Conservation (phyloP, 1,284 basidiomycete genomes). For the Naganishia albida region DNA sequence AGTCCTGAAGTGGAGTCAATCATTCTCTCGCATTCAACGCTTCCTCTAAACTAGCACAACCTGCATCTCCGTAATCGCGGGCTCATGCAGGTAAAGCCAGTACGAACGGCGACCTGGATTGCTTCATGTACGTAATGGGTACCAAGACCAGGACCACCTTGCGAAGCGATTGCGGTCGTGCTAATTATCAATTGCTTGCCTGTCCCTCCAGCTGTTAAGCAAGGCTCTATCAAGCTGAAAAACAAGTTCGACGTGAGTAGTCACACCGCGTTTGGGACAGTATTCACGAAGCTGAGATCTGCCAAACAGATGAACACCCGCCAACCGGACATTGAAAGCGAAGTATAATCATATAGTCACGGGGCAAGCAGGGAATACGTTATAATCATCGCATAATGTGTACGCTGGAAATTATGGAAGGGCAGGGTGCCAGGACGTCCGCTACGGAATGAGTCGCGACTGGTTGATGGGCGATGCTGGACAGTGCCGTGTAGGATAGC, state of each 20-base stretch:
- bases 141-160: background rate
- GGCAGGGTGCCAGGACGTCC: background rate
- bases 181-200: background rate
- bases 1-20: background rate
- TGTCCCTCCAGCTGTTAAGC: conserved; percentile 3
- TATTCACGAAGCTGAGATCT: background rate
- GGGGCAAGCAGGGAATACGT: background rate
- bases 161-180: background rate
- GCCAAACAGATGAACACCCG: conserved; percentile 12
- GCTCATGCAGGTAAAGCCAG: conserved; percentile 26
- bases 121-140: conserved; percentile 23
- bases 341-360: conserved; percentile 6
- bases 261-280: background rate
- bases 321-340: conserved; percentile 28
- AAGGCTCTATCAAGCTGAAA: conserved; percentile 21
- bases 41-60: conserved; percentile 13
- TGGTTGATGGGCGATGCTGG: too few relatives aligned
- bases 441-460: too few relatives aligned
- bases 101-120: conserved; percentile 23
- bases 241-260: conserved; percentile 25
- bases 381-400: background rate
- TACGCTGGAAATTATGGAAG: background rate
- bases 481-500: too few relatives aligned
- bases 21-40: background rate
- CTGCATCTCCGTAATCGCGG: conserved; percentile 29